These are phyloP conservation scores for Apiotrichum sp. DNA, from an alignment of 1,284 basidiomycete species.

Conservation along the genomic window DNA sequence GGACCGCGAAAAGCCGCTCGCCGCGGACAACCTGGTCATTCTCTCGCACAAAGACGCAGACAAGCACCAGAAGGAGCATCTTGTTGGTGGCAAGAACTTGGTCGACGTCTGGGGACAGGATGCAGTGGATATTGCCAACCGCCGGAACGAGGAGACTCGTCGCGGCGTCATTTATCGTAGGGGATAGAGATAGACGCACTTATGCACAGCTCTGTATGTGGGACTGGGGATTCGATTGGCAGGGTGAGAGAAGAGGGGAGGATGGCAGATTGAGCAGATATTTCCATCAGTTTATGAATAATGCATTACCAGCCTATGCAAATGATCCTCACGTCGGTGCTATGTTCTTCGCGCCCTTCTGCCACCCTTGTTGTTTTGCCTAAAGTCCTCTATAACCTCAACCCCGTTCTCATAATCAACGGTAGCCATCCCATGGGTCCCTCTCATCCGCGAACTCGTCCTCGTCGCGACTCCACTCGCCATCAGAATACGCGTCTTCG, in stretches of 20 bases:
- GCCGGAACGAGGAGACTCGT: slow-evolving; percentile 51
- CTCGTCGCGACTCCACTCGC: slow-evolving; percentile 27
- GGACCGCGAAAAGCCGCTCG: slow-evolving; percentile 61
- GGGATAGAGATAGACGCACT: slow-evolving; percentile 10
- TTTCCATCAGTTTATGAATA: too few relatives aligned
- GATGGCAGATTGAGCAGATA: too few relatives aligned
- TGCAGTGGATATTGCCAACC: slow-evolving; percentile 53
- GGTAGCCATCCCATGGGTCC: slow-evolving; percentile 32
- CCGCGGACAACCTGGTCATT: slow-evolving; percentile 70
- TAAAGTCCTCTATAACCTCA: too few relatives aligned
- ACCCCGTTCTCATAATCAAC: slow-evolving; percentile 1
- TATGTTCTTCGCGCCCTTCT: too few relatives aligned
- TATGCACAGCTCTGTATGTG: too few relatives aligned
- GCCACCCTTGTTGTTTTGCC: too few relatives aligned
- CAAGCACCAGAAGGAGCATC: slow-evolving; percentile 58
- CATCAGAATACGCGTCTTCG: slow-evolving; percentile 26
- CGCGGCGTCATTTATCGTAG: slow-evolving; percentile 45
- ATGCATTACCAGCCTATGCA: too few relatives aligned
- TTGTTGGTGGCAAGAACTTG: slow-evolving; percentile 47
- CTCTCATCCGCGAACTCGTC: slow-evolving; percentile 21
- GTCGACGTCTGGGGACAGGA: slow-evolving; percentile 62
- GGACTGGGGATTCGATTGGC: too few relatives aligned
- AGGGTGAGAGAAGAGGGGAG: too few relatives aligned
- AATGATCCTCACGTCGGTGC: too few relatives aligned
- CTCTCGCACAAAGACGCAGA: slow-evolving; percentile 69